Evolutionary conservation across 495 filamentous ascomycete genomes (phyloP).

Genomic region (Aspergillus mulundensis): DNA sequence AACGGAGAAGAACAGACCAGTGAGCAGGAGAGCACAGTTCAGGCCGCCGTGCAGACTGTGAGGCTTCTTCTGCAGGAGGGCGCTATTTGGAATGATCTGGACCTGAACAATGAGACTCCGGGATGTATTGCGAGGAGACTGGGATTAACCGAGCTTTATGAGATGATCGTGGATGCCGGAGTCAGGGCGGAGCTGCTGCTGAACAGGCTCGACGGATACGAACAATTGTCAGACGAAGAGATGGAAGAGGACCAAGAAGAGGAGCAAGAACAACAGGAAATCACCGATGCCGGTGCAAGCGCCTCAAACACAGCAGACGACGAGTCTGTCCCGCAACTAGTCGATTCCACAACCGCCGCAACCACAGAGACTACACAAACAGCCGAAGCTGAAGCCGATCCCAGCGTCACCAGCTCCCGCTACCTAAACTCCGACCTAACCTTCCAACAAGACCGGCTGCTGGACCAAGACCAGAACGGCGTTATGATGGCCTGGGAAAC

Average conservation of each 20-base stretch:
- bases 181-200: conserved; percentile 87
- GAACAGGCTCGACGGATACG: conserved; percentile 70
- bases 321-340: conserved; percentile 28
- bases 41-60: conserved; percentile 61
- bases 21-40: conserved; percentile 38
- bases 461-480: conserved; percentile 78
- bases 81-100: conserved; percentile 96
- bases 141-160: conserved; percentile 69
- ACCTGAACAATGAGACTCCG: conserved; percentile 80
- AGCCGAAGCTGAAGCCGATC: conserved; percentile 25
- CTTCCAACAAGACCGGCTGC: conserved; percentile 68
- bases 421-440: conserved; percentile 77
- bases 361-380: not conserved
- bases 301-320: conserved; percentile 2
- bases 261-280: conserved; percentile 24
- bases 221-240: conserved; percentile 58
- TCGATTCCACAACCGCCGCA: conserved; percentile 23
- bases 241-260: conserved; percentile 23
- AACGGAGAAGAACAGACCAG: conserved; percentile 6
- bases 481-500: conserved; percentile 99
- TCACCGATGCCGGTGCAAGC: conserved; percentile 4
- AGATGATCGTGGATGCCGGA: conserved; percentile 83
- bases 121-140: conserved; percentile 79
- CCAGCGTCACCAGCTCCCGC: conserved; percentile 55
- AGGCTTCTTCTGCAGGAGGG: conserved; percentile 77